Conservation (phyloP, 106 monocot genomes). For the Dendrobium nobile region DNA sequence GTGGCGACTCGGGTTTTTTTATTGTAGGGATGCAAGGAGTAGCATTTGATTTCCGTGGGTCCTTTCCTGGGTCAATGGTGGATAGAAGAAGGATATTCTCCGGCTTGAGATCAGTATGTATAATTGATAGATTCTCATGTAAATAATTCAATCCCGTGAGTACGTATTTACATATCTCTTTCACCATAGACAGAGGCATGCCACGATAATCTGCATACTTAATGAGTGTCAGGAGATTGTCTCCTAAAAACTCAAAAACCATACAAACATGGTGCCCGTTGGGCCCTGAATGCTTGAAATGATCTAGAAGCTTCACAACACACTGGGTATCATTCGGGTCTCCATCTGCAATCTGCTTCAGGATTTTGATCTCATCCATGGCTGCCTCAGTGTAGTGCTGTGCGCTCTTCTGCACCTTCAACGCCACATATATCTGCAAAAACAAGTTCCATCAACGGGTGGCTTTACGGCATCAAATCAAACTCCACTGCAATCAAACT, state of each 20-base stretch:
- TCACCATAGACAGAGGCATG: slow-evolving; percentile 67
- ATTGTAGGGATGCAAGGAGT: slow-evolving; percentile 35
- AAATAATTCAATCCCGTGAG: slow-evolving; percentile 85
- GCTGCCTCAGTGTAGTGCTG: slow-evolving; percentile 98
- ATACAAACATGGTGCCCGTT: slow-evolving; percentile 97
- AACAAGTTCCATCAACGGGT: slow-evolving; percentile 1
- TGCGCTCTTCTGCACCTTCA: slow-evolving; percentile 99
- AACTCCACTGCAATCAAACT: neutral
- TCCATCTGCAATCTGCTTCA: slow-evolving; percentile 92
- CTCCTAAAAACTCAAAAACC: slow-evolving; percentile 96
- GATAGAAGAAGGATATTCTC: slow-evolving; percentile 85
- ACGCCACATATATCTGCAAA: slow-evolving; percentile 83
- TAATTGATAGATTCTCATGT: slow-evolving; percentile 77
- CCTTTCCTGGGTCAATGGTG: slow-evolving; percentile 71
- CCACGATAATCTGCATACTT: slow-evolving; percentile 91
- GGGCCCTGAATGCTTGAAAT: slow-evolving; percentile 97
- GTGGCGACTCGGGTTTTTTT: slow-evolving; percentile 20
- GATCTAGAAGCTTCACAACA: slow-evolving; percentile 95
- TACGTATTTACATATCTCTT: slow-evolving; percentile 80
- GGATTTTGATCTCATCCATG: slow-evolving; percentile 98
- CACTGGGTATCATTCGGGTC: slow-evolving; percentile 66
- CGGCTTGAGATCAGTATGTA: slow-evolving; percentile 97
- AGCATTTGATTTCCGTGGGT: slow-evolving; percentile 37
- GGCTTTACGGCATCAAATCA: neutral
- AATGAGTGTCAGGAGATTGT: slow-evolving; percentile 91